Conservation (phyloP, 2,329 filamentous ascomycete genomes). For the Scleromitrula shiraiana region DNA sequence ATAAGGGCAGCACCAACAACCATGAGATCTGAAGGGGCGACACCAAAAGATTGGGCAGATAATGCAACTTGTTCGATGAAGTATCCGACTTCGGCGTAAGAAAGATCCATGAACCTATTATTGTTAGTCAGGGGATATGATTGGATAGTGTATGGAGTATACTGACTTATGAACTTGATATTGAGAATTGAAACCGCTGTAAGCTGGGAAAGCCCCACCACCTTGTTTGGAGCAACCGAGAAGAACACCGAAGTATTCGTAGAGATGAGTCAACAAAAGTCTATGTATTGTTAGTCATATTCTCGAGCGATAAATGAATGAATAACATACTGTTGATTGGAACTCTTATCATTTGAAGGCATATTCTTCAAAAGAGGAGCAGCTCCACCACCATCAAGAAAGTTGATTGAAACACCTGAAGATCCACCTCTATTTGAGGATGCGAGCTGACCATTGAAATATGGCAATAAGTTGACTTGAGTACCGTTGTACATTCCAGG, state of each 20-base stretch:
- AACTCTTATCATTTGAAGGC: slow-evolving; percentile 41
- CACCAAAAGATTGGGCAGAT: slow-evolving; percentile 50
- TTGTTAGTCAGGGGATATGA: slow-evolving; percentile 2
- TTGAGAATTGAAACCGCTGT: slow-evolving; percentile 39
- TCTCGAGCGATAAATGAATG: background rate
- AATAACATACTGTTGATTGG: slow-evolving; percentile 46
- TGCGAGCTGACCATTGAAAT: slow-evolving; percentile 47
- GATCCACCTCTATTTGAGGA: slow-evolving; percentile 45
- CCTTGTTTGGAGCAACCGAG: slow-evolving; percentile 47
- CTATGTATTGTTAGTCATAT: slow-evolving; percentile 18
- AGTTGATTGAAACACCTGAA: slow-evolving; percentile 45
- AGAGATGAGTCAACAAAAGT: slow-evolving; percentile 51
- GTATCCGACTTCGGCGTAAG: slow-evolving; percentile 44
- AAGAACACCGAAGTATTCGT: slow-evolving; percentile 52
- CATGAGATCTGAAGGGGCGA: slow-evolving; percentile 43
- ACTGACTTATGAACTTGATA: slow-evolving; percentile 44
- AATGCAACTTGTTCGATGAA: slow-evolving; percentile 52
- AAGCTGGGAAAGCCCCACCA: slow-evolving; percentile 41
- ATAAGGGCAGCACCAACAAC: slow-evolving; percentile 42
- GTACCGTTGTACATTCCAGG: slow-evolving; percentile 41
- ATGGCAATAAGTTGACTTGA: slow-evolving; percentile 48
- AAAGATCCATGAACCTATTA: slow-evolving; percentile 46
- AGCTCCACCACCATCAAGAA: slow-evolving; percentile 52
- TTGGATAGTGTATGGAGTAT: background rate
- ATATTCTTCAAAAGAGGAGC: slow-evolving; percentile 46